Evolutionary conservation across 495 filamentous ascomycete genomes (phyloP).

Genomic region (Bathelium albidoporum): DNA sequence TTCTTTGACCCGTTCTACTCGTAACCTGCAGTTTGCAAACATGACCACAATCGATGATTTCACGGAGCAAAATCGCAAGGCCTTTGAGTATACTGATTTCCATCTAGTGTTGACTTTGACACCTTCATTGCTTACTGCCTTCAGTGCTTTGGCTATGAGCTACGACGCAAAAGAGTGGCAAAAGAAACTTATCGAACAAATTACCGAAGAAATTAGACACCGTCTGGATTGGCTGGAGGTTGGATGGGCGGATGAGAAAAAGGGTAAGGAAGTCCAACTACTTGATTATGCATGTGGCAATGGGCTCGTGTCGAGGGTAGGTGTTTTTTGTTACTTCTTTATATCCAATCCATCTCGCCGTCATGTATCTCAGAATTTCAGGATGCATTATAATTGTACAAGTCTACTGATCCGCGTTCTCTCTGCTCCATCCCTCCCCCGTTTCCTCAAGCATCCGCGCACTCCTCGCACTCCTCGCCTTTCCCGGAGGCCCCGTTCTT

Average conservation of each 20-base stretch:
- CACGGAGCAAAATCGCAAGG: slow-evolving; percentile 43
- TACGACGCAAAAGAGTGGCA: slow-evolving; percentile 40
- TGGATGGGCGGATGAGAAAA: slow-evolving; percentile 35
- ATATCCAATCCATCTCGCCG: too few relatives aligned
- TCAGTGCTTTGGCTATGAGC: slow-evolving; percentile 35
- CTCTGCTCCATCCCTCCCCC: too few relatives aligned
- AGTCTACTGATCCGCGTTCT: too few relatives aligned
- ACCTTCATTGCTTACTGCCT: slow-evolving; percentile 13
- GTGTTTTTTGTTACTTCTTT: slow-evolving; percentile 62
- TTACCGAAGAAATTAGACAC: slow-evolving; percentile 38
- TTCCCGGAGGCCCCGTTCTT: not conserved
- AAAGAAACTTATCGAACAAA: slow-evolving; percentile 25
- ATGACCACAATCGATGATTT: slow-evolving; percentile 14
- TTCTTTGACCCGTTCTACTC: too few relatives aligned
- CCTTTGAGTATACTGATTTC: slow-evolving; percentile 41
- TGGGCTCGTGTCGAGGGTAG: slow-evolving; percentile 51
- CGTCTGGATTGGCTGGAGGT: slow-evolving; percentile 54
- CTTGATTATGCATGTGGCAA: slow-evolving; percentile 73
- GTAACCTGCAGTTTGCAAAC: not conserved
- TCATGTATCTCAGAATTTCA: too few relatives aligned
- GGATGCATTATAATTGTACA: too few relatives aligned
- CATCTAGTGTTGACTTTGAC: not conserved
- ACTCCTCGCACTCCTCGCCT: not conserved
- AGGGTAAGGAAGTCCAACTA: slow-evolving; percentile 40
- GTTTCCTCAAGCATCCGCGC: slow-evolving; percentile 4